A percentile compares a stretch with the other conserved stretches of the same genome.
Evolutionary conservation across 1,139 yeast species (phyloP).

Genomic region (Arxiozyma slooffiae): DNA sequence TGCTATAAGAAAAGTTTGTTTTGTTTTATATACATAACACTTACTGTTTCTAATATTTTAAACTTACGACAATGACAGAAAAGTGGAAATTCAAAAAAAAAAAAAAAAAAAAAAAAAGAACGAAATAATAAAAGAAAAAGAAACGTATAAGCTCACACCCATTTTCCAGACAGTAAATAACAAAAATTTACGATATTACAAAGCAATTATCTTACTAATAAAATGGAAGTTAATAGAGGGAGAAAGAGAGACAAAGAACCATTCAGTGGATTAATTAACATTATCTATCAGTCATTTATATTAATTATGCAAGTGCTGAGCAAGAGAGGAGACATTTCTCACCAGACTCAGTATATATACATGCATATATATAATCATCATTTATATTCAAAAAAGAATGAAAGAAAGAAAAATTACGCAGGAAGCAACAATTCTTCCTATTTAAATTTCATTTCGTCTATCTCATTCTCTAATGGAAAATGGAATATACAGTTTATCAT

Average conservation of each 20-base stretch:
- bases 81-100: not conserved
- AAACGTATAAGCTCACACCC: not conserved
- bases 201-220: too few species aligned
- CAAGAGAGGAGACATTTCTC: constrained; percentile 2
- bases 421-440: not conserved
- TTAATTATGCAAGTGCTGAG: not conserved
- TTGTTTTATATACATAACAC: not conserved
- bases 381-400: not conserved
- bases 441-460: not conserved
- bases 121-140: too few species aligned
- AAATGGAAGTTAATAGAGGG: too few species aligned
- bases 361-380: not conserved
- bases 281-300: not conserved
- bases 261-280: too few species aligned
- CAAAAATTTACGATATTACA: too few species aligned
- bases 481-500: not conserved
- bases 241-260: too few species aligned
- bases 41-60: not conserved
- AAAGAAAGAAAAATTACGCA: not conserved
- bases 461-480: not conserved
- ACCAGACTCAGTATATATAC: not conserved
- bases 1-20: too few species aligned
- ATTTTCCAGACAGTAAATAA: not conserved
- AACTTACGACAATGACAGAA: not conserved
- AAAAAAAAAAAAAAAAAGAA: not conserved